phyloP scores from a whole-genome alignment of 306 rosid genomes.

The Luffa acutangula region DNA sequence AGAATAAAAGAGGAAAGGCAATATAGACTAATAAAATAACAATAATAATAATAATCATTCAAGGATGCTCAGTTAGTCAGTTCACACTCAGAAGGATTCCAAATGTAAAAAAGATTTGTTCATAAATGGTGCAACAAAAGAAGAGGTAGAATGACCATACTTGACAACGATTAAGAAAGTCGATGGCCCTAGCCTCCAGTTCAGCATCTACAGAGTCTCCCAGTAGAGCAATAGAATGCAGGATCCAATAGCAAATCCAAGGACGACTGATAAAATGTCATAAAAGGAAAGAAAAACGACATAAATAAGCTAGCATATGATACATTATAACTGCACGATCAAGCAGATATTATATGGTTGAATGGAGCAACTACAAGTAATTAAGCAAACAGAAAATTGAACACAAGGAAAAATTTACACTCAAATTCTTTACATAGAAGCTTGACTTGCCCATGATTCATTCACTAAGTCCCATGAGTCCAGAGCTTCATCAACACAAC shows the following conservation, averaged over 20 bases:
- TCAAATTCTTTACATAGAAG: background rate
- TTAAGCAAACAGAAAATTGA: background rate
- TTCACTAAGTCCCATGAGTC: background rate
- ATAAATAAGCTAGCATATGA: background rate
- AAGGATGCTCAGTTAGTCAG: background rate
- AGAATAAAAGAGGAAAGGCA: background rate
- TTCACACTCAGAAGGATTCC: background rate
- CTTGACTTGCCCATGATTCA: background rate
- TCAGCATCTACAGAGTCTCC: conserved; percentile 56
- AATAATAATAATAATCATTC: background rate
- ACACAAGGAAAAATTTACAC: background rate
- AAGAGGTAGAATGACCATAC: conserved; percentile 20
- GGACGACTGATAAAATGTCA: conserved; percentile 53
- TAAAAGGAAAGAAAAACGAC: background rate
- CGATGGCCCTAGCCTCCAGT: conserved; percentile 33
- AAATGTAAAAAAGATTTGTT: background rate
- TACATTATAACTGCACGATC: background rate
- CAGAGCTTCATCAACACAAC: background rate
- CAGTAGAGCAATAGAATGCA: conserved; percentile 70
- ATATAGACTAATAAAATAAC: background rate
- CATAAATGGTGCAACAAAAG: background rate
- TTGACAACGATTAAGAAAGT: conserved; percentile 82
- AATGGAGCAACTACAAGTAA: background rate
- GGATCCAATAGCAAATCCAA: conserved; percentile 90
- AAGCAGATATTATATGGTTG: background rate